These are phyloP conservation scores for Heritiera fomes DNA, from an alignment of 345 rosid species.

Conservation along the genomic window DNA sequence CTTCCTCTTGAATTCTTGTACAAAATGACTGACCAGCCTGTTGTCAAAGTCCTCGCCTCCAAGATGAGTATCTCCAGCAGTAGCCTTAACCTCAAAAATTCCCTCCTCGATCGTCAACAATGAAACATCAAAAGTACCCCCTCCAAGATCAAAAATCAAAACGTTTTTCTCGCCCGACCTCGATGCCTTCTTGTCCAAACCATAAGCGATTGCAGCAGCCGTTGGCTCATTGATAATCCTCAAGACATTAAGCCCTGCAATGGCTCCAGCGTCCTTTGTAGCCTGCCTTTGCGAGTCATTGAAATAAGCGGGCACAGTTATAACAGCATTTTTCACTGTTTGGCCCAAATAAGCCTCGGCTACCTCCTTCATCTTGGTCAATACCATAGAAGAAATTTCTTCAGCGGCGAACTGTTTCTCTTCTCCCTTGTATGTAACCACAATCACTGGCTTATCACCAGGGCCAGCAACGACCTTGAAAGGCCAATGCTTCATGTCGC, in stretches of 20 bases:
- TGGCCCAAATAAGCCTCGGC: slow-evolving; percentile 26
- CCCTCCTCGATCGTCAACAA: slow-evolving; percentile 41
- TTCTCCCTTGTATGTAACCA: slow-evolving; percentile 28
- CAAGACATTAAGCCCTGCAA: slow-evolving; percentile 39
- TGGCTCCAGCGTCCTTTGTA: slow-evolving; percentile 53
- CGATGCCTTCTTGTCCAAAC: slow-evolving; percentile 29
- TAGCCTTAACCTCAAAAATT: slow-evolving; percentile 65
- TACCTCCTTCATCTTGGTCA: slow-evolving; percentile 25
- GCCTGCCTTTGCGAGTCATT: slow-evolving; percentile 57
- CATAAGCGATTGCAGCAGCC: slow-evolving; percentile 31
- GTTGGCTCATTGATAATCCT: slow-evolving; percentile 33
- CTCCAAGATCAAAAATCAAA: slow-evolving; percentile 39
- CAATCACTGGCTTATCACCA: slow-evolving; percentile 30
- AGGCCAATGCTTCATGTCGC: slow-evolving; percentile 36
- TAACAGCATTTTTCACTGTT: slow-evolving; percentile 24
- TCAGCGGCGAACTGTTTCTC: slow-evolving; percentile 24
- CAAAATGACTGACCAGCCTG: slow-evolving; percentile 73
- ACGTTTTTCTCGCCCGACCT: slow-evolving; percentile 28
- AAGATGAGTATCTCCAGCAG: slow-evolving; percentile 79
- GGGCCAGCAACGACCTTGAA: slow-evolving; percentile 30
- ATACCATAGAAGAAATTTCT: slow-evolving; percentile 21
- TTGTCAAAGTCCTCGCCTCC: slow-evolving; percentile 79
- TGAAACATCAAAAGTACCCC: slow-evolving; percentile 43
- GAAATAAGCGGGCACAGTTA: slow-evolving; percentile 29
- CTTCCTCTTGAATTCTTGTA: slow-evolving; percentile 72